Evolutionary conservation across 1,284 basidiomycete species (phyloP).

Genomic region (Apiotrichum mycotoxinovorans): DNA sequence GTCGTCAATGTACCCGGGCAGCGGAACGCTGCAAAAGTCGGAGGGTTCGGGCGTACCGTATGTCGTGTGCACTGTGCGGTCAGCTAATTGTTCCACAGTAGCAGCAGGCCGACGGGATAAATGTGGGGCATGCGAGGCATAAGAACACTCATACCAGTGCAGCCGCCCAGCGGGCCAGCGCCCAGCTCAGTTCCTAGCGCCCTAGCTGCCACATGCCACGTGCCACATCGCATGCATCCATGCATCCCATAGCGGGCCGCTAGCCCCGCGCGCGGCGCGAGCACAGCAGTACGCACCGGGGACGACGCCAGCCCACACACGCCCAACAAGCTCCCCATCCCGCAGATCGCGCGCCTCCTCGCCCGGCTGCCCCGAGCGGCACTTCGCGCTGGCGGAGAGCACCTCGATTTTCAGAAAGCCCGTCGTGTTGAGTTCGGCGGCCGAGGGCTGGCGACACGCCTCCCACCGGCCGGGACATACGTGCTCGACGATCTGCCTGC

Average conservation of each 20-base stretch:
- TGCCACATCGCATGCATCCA: neutral
- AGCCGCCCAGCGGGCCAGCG: no score
- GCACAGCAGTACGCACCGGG: conserved; percentile 10
- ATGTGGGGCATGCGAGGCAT: no score
- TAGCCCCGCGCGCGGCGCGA: neutral
- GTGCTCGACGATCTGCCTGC: conserved; percentile 20
- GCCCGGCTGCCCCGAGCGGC: conserved; percentile 23
- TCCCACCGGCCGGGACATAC: conserved; percentile 30
- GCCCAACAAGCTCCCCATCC: conserved; percentile 17
- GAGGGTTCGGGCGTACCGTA: conserved; percentile 14
- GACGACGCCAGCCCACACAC: conserved; percentile 32
- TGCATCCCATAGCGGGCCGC: neutral
- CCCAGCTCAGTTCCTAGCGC: no score
- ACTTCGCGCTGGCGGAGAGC: conserved; percentile 21
- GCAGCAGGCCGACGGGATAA: no score
- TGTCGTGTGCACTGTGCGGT: neutral
- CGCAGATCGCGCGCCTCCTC: conserved; percentile 27
- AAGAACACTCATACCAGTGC: no score
- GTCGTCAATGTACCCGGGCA: conserved; percentile 3
- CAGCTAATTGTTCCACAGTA: no score
- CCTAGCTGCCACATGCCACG: neutral
- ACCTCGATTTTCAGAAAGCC: conserved; percentile 32
- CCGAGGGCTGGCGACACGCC: conserved; percentile 21
- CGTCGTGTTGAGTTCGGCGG: conserved; percentile 28
- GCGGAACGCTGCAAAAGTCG: neutral